These are phyloP conservation scores for Dioscorea zingiberensis DNA, from an alignment of 106 monocot species.

Conservation along the genomic window DNA sequence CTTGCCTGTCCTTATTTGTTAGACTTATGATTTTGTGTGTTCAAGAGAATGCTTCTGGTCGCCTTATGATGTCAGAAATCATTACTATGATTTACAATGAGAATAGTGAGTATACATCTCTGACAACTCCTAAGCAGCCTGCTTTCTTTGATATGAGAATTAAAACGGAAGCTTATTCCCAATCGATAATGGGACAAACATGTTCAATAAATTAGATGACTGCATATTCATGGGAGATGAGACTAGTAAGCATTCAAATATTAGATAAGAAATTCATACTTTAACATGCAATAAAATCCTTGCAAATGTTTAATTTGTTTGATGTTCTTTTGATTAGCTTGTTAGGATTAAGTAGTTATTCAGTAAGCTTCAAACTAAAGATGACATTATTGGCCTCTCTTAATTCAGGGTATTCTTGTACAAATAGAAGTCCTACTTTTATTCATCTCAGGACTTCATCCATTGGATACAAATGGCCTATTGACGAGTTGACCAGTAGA, in stretches of 20 bases:
- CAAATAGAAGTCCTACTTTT: slow-evolving; percentile 28
- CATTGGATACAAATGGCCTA: neutral
- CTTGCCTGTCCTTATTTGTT: too few relatives aligned
- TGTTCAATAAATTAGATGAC: too few relatives aligned
- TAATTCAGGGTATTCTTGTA: slow-evolving; percentile 28
- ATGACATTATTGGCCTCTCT: slow-evolving; percentile 32
- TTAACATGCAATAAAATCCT: too few relatives aligned
- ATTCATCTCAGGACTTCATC: slow-evolving; percentile 26
- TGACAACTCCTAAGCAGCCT: neutral
- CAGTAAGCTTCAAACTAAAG: slow-evolving; percentile 21
- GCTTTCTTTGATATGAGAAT: neutral
- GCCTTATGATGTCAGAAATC: neutral
- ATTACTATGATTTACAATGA: neutral
- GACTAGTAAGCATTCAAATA: too few relatives aligned
- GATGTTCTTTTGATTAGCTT: too few relatives aligned
- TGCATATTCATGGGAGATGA: too few relatives aligned
- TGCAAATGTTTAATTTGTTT: too few relatives aligned
- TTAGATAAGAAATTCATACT: too few relatives aligned
- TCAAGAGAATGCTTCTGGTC: neutral
- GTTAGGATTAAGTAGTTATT: too few relatives aligned
- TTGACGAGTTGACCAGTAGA: slow-evolving; percentile 8
- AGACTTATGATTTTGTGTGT: too few relatives aligned
- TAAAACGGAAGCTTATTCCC: neutral
- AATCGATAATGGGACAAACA: too few relatives aligned
- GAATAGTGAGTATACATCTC: too few relatives aligned